Percentiles rank a stretch among this genome's conserved stretches.
These are phyloP conservation scores for Tieghemiomyces parasiticus DNA, from an alignment of 192 early-diverging fungal genomes.

Conservation along the genomic window DNA sequence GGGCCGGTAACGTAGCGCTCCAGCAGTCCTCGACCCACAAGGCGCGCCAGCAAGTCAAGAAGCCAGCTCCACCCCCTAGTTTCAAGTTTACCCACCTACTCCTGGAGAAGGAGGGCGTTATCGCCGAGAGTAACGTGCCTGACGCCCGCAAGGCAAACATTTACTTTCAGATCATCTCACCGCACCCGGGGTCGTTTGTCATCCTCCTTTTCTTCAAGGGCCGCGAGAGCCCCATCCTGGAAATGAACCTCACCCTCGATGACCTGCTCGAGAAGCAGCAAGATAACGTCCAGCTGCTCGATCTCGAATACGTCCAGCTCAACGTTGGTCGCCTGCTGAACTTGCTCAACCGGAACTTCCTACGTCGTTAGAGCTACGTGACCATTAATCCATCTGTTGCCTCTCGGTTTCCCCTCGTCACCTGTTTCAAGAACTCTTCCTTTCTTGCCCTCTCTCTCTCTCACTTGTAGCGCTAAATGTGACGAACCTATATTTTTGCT, in stretches of 20 bases:
- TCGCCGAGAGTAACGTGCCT: slow-evolving; percentile 79
- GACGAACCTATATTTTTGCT: too few species aligned
- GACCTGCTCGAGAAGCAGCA: slow-evolving; percentile 81
- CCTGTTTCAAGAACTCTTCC: too few species aligned
- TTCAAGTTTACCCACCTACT: slow-evolving; percentile 70
- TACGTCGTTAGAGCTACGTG: slow-evolving; percentile 16
- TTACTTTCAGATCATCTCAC: slow-evolving; percentile 78
- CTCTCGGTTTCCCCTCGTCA: too few species aligned
- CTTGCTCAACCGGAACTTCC: slow-evolving; percentile 73
- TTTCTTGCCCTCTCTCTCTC: too few species aligned
- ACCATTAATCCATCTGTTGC: too few species aligned
- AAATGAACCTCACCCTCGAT: slow-evolving; percentile 90
- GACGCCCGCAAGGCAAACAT: slow-evolving; percentile 77
- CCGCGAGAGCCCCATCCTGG: slow-evolving; percentile 79
- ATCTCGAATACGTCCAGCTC: slow-evolving; percentile 86
- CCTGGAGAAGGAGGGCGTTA: slow-evolving; percentile 86
- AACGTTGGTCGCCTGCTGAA: slow-evolving; percentile 67
- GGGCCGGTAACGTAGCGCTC: slow-evolving; percentile 50
- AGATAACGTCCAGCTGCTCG: slow-evolving; percentile 67
- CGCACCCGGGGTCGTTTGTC: slow-evolving; percentile 76
- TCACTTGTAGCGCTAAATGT: too few species aligned
- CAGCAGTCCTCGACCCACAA: slow-evolving; percentile 22
- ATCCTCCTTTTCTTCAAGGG: slow-evolving; percentile 84
- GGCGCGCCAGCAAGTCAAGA: slow-evolving; percentile 18
- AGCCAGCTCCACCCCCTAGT: slow-evolving; percentile 11